These are phyloP conservation scores for Lasiodiplodia sp. DNA, from an alignment of 2,329 filamentous ascomycete species.

Conservation along the genomic window DNA sequence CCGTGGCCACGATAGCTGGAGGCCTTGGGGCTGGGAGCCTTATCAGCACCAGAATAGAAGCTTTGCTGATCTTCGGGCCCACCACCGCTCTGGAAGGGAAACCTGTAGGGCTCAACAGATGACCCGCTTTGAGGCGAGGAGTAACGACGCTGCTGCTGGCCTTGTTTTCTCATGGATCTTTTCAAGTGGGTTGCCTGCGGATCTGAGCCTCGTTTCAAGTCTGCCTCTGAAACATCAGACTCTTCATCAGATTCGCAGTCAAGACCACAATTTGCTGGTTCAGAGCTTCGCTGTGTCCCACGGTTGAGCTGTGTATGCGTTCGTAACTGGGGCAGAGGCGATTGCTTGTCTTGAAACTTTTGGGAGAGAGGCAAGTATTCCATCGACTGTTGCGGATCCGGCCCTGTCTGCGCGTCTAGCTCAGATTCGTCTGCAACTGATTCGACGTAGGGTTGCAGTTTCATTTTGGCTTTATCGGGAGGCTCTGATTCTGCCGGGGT, in stretches of 20 bases:
- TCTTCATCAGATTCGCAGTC: not conserved
- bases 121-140: not conserved
- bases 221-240: not conserved
- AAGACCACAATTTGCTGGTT: not conserved
- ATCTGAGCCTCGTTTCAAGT: not conserved
- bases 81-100: constrained; percentile 6
- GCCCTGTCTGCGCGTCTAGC: not conserved
- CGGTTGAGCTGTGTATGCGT: not conserved
- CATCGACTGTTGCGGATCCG: not conserved
- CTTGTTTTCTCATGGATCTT: no score
- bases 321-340: not conserved
- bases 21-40: constrained; percentile 7
- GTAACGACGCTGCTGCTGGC: not conserved
- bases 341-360: not conserved
- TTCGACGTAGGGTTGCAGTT: not conserved
- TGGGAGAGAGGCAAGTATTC: not conserved
- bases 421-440: not conserved
- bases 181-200: not conserved
- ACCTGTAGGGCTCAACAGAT: not conserved
- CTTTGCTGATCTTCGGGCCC: constrained; percentile 16
- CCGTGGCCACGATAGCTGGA: constrained; percentile 8
- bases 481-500: not conserved
- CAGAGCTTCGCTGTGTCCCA: not conserved
- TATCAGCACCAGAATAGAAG: constrained; percentile 1
- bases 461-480: not conserved